Evolutionary conservation across 2,329 filamentous ascomycete species (phyloP).

Genomic region (Paracorniculantispora psalliotae): DNA sequence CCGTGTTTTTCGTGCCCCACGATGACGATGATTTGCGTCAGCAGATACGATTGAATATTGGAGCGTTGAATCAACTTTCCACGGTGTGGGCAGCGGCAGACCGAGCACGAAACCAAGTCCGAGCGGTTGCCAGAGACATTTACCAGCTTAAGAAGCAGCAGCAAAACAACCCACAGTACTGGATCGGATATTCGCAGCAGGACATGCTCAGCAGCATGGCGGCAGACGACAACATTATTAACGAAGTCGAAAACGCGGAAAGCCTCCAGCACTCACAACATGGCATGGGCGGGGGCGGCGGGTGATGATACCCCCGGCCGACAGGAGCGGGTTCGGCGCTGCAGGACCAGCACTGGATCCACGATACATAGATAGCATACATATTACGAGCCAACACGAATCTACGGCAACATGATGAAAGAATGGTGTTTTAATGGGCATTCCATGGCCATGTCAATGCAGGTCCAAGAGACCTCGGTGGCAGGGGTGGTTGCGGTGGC

Average conservation of each 20-base stretch:
- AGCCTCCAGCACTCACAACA: slow-evolving; percentile 17
- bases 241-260: slow-evolving; percentile 44
- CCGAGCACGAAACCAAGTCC: slow-evolving; percentile 67
- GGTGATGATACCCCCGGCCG: not conserved
- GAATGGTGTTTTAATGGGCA: not conserved
- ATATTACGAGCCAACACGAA: not conserved
- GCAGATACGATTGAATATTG: slow-evolving; percentile 73
- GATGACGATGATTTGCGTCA: slow-evolving; percentile 66
- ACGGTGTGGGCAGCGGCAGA: slow-evolving; percentile 68
- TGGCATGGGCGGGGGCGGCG: slow-evolving; percentile 10
- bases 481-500: not conserved
- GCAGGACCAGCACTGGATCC: not conserved
- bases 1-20: slow-evolving; percentile 53
- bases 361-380: not conserved
- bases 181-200: slow-evolving; percentile 50
- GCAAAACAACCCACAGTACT: slow-evolving; percentile 48
- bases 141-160: slow-evolving; percentile 54
- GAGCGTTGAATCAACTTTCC: slow-evolving; percentile 64
- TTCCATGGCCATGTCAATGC: not conserved
- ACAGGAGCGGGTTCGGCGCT: not conserved
- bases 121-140: slow-evolving; percentile 73
- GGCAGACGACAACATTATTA: slow-evolving; percentile 55
- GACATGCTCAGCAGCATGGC: slow-evolving; percentile 52
- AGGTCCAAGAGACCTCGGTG: not conserved
- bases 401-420: not conserved